Base-by-base conservation (phyloP, 495 filamentous ascomycete species). In the Aspergillus taichungensis region DNA sequence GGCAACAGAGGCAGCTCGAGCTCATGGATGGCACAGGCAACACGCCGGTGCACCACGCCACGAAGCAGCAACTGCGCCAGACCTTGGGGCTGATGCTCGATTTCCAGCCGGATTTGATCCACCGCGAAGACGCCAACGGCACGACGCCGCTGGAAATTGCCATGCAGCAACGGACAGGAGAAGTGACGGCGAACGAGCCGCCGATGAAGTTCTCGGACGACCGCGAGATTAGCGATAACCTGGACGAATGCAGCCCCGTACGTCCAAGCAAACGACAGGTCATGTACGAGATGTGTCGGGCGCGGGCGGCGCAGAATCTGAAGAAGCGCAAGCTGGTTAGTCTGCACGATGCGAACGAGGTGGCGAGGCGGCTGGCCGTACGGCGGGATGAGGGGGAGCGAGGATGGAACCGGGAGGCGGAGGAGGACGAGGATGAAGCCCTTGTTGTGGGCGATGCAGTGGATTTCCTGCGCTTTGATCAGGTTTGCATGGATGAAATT, bases 291-390 rank as follows among this genome's bases (percentile, higher is more conserved):
- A 27, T 65, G 0, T 66, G 63, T 29, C 52, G 45, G 8, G 57
- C 53, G 28, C 11, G 45, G 6, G 45, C 50, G 1, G 30, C 14
- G 14, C 11, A 38, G 9, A 18, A 13, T 6, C 40, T 43, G 8
- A 14, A 30, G 24, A 84, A 80, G 66, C 66, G 84, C 37, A 73
- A 67, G 33, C 66, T 88, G 7, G 83, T 88, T 27, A 82, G 70
- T 44, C 60, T 88, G 48, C 70, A 75, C 50, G 82, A 87, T 54
- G 83, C 83, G 8, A 87, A 86, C 48, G 80, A 86, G 52, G 82
- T 87, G 6, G 77, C 83, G 2, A 81, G 77, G 56, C 58, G 85
- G 28, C 53, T 89, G 37, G 74, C 74, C 24, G 51, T 68, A 47
- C 53, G 56, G 46, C 40, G 44, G 51, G 55, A 37, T 7, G 18